phyloP scores from a whole-genome alignment of 257 asterid species.

The Primulina eburnea region DNA sequence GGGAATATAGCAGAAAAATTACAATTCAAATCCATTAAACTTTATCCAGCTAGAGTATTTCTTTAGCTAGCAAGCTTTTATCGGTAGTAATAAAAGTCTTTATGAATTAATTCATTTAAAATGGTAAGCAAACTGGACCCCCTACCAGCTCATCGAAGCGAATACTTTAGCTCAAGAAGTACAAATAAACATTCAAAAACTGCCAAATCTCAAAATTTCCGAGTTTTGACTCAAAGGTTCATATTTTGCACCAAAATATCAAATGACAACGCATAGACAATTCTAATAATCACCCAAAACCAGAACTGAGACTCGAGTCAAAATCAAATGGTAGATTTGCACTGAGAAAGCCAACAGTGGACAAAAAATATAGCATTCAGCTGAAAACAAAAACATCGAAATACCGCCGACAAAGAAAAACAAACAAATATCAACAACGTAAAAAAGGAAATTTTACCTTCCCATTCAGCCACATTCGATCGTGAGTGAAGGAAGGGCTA shows the following conservation, averaged over 20 bases:
- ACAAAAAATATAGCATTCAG: not conserved
- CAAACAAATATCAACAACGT: not conserved
- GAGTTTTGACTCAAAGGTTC: not conserved
- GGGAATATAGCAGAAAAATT: conserved; percentile 9
- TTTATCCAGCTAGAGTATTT: not conserved
- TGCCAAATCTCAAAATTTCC: not conserved
- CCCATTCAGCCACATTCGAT: conserved; percentile 95
- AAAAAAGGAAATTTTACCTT: conserved; percentile 47
- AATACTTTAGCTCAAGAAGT: not conserved
- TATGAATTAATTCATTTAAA: not conserved
- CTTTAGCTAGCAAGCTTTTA: not conserved
- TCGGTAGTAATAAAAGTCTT: no score
- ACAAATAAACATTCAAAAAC: not conserved
- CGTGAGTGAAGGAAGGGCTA: conserved; percentile 65
- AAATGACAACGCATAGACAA: not conserved
- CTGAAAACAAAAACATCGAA: not conserved
- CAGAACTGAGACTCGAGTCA: not conserved
- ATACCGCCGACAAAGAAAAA: not conserved
- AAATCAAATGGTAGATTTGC: not conserved
- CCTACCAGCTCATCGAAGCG: not conserved
- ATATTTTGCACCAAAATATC: not conserved
- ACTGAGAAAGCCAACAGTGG: not conserved
- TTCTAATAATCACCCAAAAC: not conserved
- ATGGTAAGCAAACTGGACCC: not conserved
- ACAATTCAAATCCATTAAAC: not conserved